Evolutionary conservation across 257 asterid genomes (phyloP).

Genomic region (Nicotiana tabacum): DNA sequence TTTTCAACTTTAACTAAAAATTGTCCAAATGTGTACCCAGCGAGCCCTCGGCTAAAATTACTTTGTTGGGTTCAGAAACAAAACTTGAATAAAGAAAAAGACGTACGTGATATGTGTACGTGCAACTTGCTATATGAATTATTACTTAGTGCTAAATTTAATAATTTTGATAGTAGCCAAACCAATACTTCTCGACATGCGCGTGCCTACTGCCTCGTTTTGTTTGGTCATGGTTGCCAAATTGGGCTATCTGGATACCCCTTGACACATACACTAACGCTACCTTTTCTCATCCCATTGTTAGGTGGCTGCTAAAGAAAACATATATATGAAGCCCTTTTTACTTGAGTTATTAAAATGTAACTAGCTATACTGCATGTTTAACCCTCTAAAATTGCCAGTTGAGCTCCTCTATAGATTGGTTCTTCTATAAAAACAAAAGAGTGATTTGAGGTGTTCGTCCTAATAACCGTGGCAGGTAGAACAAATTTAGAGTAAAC

Average conservation of each 20-base stretch:
- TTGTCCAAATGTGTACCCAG: too few species aligned
- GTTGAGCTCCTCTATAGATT: background rate
- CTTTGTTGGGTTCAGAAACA: too few species aligned
- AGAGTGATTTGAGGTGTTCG: background rate
- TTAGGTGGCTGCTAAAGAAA: background rate
- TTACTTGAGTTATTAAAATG: background rate
- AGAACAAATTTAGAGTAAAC: background rate
- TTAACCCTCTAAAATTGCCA: background rate
- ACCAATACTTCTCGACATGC: too few species aligned
- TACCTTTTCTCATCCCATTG: background rate
- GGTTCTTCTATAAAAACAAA: background rate
- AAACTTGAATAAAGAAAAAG: too few species aligned
- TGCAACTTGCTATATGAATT: too few species aligned
- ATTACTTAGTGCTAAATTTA: too few species aligned
- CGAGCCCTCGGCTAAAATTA: too few species aligned
- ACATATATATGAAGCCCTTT: background rate
- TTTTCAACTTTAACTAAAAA: too few species aligned
- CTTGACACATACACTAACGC: background rate
- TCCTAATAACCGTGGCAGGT: background rate
- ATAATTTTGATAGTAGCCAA: too few species aligned
- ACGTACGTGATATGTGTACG: too few species aligned
- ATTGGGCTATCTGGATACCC: background rate
- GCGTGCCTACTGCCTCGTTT: too few species aligned
- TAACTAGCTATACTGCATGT: background rate
- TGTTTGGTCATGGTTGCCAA: too few species aligned